These are phyloP conservation scores for Yarrowia hollandica DNA, from an alignment of 805 yeast genomes.

Conservation along the genomic window DNA sequence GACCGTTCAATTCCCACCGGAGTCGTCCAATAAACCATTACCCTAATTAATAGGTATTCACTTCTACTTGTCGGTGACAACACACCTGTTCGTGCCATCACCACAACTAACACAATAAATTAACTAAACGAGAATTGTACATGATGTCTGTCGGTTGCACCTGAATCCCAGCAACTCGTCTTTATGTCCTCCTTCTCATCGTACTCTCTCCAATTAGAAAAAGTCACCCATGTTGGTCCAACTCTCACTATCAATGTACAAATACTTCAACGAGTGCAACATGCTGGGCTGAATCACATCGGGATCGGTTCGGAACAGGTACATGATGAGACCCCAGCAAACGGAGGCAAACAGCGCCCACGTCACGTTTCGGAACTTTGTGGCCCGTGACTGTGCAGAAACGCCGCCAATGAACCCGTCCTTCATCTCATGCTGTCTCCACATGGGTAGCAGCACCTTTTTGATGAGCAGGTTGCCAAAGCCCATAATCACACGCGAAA, in stretches of 20 bases:
- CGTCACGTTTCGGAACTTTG: slow-evolving; percentile 39
- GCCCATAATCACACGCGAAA: slow-evolving; percentile 66
- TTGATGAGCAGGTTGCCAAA: slow-evolving; percentile 52
- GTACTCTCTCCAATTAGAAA: slow-evolving; percentile 26
- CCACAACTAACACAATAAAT: slow-evolving; percentile 6
- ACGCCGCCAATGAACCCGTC: slow-evolving; percentile 14
- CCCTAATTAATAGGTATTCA: no score
- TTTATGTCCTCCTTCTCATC: no score
- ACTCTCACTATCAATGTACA: slow-evolving; percentile 59
- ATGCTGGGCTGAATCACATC: slow-evolving; percentile 62
- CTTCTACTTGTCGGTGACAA: no score
- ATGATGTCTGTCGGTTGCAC: no score
- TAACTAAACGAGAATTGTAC: slow-evolving; percentile 12
- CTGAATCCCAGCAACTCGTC: no score
- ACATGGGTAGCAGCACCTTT: slow-evolving; percentile 17
- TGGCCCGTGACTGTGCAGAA: slow-evolving; percentile 1
- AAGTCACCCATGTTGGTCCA: slow-evolving; percentile 44
- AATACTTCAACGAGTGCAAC: slow-evolving; percentile 67
- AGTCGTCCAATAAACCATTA: no score
- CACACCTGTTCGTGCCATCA: no score
- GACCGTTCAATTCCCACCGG: no score
- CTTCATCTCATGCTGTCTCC: slow-evolving; percentile 30
- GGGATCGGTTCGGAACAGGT: slow-evolving; percentile 63
- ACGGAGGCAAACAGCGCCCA: slow-evolving; percentile 66
- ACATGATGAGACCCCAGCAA: slow-evolving; percentile 75